phyloP scores from a whole-genome alignment of 73 alveolate species.

The Tetrahymena elliotti region DNA sequence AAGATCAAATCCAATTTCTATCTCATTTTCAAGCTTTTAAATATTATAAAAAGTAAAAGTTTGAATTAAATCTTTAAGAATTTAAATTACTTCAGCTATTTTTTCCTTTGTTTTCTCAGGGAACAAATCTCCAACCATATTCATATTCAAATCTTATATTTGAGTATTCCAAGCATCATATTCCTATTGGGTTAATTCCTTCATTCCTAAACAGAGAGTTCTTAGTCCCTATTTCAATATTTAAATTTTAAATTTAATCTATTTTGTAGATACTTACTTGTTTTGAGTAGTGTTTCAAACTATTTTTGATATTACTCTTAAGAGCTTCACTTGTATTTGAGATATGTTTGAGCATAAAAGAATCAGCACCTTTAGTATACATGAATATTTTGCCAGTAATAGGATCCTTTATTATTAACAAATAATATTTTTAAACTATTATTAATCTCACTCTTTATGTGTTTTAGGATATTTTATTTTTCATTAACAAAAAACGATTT shows the following conservation, averaged over 20 bases:
- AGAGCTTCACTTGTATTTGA: conserved; percentile 11
- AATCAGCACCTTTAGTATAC: conserved; percentile 87
- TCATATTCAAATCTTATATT: conserved; percentile 44
- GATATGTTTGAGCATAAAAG: conserved; percentile 15
- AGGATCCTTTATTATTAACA: conserved; percentile 38
- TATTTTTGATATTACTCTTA: conserved; percentile 23
- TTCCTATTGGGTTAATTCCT: conserved; percentile 51
- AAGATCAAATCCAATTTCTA: conserved; percentile 68
- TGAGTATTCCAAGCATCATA: conserved; percentile 54
- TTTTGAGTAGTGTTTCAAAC: conserved; percentile 51
- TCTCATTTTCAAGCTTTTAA: conserved; percentile 20
- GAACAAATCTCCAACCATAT: neutral
- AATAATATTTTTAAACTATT: too few relatives aligned
- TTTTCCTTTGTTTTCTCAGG: conserved; percentile 34
- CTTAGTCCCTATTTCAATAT: conserved; percentile 75
- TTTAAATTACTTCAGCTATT: conserved; percentile 25
- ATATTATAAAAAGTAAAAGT: neutral
- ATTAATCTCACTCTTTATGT: too few relatives aligned
- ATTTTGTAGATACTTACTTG: neutral
- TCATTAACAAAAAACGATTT: neutral
- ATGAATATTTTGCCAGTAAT: conserved; percentile 42
- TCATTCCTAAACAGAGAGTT: conserved; percentile 76
- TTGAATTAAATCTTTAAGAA: neutral
- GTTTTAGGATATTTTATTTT: too few relatives aligned
- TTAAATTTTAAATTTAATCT: conserved; percentile 48